Conservation (phyloP, 1,284 basidiomycete species). For the Ustilago cynodontis region DNA sequence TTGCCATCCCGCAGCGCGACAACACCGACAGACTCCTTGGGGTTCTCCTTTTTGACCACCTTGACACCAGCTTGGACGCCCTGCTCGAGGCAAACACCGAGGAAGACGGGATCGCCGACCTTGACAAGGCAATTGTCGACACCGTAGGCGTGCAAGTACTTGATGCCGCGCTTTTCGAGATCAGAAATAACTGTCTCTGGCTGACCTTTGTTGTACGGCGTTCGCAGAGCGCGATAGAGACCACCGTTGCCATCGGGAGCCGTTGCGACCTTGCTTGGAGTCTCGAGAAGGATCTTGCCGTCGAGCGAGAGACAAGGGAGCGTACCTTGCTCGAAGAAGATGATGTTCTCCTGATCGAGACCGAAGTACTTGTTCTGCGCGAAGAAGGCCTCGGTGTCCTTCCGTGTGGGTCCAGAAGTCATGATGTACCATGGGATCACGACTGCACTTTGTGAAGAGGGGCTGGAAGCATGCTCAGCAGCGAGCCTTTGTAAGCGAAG, state of each 20-base stretch:
- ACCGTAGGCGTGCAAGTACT: conserved; percentile 94
- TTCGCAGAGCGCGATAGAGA: conserved; percentile 90
- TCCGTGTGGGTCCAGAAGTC: conserved; percentile 95
- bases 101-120: conserved; percentile 95
- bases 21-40: conserved; percentile 94
- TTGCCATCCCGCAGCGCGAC: conserved; percentile 84
- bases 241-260: conserved; percentile 99
- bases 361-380: conserved; percentile 84
- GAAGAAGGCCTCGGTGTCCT: conserved; percentile 89
- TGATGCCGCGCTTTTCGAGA: conserved; percentile 80
- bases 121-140: conserved; percentile 99
- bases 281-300: conserved; percentile 91
- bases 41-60: conserved; percentile 88
- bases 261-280: conserved; percentile 82
- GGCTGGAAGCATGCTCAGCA: conserved; percentile 71
- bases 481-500: conserved; percentile 83
- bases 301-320: conserved; percentile 93
- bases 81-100: conserved; percentile 90
- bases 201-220: conserved; percentile 74
- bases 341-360: conserved; percentile 81
- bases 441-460: conserved; percentile 72
- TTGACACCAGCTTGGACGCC: conserved; percentile 92
- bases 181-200: conserved; percentile 83
- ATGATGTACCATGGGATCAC: conserved; percentile 98
- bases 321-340: conserved; percentile 99